Evolutionary conservation across 176 grass and related monocot genomes (phyloP).

Genomic region (Carex myosuroides): DNA sequence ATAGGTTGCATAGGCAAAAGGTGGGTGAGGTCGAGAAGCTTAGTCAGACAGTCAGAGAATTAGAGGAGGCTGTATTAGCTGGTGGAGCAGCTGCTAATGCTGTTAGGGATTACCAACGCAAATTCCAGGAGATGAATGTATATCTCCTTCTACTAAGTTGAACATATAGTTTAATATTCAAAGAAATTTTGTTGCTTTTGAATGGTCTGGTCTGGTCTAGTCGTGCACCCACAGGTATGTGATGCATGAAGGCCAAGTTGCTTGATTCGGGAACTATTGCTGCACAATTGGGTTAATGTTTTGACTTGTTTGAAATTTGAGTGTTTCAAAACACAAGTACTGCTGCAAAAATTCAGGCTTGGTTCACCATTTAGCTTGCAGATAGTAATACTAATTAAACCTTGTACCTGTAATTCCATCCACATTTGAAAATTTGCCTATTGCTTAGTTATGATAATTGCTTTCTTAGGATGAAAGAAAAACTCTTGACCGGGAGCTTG

Average conservation of each 20-base stretch:
- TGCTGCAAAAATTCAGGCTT: background rate
- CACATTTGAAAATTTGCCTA: background rate
- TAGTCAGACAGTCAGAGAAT: conserved; percentile 81
- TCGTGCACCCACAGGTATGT: background rate
- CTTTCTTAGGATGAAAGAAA: conserved; percentile 83
- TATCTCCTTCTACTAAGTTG: conserved; percentile 11
- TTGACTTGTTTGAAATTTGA: background rate
- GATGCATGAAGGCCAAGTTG: background rate
- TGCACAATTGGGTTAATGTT: background rate
- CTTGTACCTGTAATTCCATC: background rate
- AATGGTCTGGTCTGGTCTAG: background rate
- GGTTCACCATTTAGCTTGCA: background rate
- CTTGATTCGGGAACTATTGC: background rate
- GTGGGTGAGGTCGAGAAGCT: conserved; percentile 96
- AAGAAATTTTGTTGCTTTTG: background rate
- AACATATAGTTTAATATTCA: conserved; percentile 8
- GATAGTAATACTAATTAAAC: background rate
- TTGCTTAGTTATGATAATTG: conserved; percentile 22
- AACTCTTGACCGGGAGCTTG: conserved; percentile 93
- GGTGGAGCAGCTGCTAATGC: conserved; percentile 89
- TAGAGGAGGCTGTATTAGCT: conserved; percentile 83
- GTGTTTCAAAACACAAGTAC: background rate
- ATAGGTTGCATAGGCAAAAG: conserved; percentile 96
- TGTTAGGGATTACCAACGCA: conserved; percentile 95
- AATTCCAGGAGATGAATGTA: conserved; percentile 99